Percentiles rank a stretch among this genome's conserved stretches.
Evolutionary conservation across 1,284 basidiomycete species (phyloP).

Genomic region (Porodaedalea pini): DNA sequence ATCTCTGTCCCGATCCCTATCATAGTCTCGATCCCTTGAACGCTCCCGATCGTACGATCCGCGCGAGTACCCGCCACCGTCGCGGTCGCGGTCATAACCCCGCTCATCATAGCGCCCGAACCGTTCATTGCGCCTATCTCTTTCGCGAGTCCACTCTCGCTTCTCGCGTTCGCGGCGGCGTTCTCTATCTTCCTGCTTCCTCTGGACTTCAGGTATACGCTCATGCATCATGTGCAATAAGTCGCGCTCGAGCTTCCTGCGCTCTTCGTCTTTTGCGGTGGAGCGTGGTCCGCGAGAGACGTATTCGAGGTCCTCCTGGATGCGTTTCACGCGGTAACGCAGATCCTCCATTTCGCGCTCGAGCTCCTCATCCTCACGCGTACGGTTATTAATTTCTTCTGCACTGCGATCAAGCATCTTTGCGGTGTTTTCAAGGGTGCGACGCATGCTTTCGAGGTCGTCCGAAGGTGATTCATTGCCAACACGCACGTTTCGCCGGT

Average conservation of each 20-base stretch:
- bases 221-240: conserved; percentile 87
- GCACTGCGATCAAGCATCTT: conserved; percentile 76
- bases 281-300: conserved; percentile 77
- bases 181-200: conserved; percentile 79
- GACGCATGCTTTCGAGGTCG: conserved; percentile 86
- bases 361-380: conserved; percentile 82
- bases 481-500: conserved; percentile 80
- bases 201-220: conserved; percentile 87
- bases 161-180: conserved; percentile 74
- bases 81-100: conserved; percentile 28
- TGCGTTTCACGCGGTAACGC: conserved; percentile 79
- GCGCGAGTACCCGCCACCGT: conserved; percentile 31
- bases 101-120: conserved; percentile 65
- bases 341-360: conserved; percentile 90
- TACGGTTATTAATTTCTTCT: conserved; percentile 56
- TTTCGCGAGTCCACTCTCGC: conserved; percentile 72
- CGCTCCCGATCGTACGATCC: conserved; percentile 38
- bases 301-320: conserved; percentile 94
- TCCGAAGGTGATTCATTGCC: conserved; percentile 65
- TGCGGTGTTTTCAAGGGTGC: conserved; percentile 79
- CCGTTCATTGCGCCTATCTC: conserved; percentile 84
- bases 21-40: conserved; percentile 34
- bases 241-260: conserved; percentile 86
- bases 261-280: conserved; percentile 79
- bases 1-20: conserved; percentile 37